Evolutionary conservation across 2,329 filamentous ascomycete species (phyloP).

Genomic region (Colletotrichum sp.): DNA sequence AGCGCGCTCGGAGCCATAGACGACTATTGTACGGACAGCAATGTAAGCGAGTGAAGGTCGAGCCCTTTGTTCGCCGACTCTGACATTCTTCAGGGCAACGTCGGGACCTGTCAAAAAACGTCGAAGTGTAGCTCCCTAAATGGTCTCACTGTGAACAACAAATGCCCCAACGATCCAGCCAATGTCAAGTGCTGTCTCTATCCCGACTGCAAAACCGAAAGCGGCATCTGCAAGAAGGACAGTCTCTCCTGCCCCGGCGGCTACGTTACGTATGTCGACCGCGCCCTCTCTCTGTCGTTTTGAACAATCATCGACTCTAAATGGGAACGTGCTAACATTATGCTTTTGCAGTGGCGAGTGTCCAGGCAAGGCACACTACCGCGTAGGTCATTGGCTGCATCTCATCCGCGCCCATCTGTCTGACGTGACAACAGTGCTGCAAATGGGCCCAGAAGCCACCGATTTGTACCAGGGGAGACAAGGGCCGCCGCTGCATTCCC

Average conservation of each 20-base stretch:
- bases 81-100: background rate
- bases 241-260: conserved; percentile 6
- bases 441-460: conserved; percentile 10
- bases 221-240: conserved; percentile 9
- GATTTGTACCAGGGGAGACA: background rate
- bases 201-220: conserved; percentile 8
- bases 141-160: conserved; percentile 1
- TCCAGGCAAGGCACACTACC: conserved; percentile 6
- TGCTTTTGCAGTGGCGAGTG: background rate
- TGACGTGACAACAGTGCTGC: conserved; percentile 8
- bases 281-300: background rate
- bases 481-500: conserved; percentile 1
- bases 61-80: background rate
- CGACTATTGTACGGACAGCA: conserved; percentile 9
- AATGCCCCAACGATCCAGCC: conserved; percentile 12
- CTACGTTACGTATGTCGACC: background rate
- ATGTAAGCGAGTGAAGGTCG: background rate
- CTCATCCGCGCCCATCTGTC: background rate
- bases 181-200: conserved; percentile 19
- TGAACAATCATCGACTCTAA: background rate
- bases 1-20: conserved; percentile 1
- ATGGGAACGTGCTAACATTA: background rate
- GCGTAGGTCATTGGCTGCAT: background rate
- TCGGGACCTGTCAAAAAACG: conserved; percentile 13
- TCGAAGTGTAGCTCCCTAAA: conserved; percentile 9